A percentile compares a stretch with the other conserved stretches of the same genome.
Conservation (phyloP, 768 basidiomycete genomes). For the Phanerodontia chrysosporium region DNA sequence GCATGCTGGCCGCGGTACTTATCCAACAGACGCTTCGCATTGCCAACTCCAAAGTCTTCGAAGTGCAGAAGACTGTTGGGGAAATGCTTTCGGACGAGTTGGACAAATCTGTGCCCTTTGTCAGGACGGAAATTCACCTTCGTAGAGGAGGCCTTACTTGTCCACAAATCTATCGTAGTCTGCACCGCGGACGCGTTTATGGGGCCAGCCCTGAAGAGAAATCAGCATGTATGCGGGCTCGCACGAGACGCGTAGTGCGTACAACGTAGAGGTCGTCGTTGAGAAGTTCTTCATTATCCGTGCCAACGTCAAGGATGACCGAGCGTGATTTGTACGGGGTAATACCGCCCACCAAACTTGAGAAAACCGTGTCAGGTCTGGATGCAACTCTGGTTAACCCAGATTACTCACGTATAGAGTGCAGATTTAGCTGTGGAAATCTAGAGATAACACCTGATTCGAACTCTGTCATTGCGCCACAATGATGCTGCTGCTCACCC, state of each 20-base stretch:
- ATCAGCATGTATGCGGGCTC: not conserved
- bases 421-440: slow-evolving; percentile 73
- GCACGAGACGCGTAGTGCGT: slow-evolving; percentile 24
- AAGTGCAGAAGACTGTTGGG: slow-evolving; percentile 68
- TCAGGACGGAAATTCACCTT: too few species aligned
- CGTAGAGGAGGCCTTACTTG: too few species aligned
- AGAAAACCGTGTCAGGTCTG: too few species aligned
- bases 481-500: slow-evolving; percentile 15
- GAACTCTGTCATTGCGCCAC: not conserved
- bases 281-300: slow-evolving; percentile 58
- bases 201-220: slow-evolving; percentile 58
- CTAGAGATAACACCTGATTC: slow-evolving; percentile 26
- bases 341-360: slow-evolving; percentile 59
- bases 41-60: slow-evolving; percentile 76
- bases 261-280: slow-evolving; percentile 63
- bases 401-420: slow-evolving; percentile 54
- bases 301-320: slow-evolving; percentile 75
- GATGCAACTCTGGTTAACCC: too few species aligned
- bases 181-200: slow-evolving; percentile 64
- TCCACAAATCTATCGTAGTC: slow-evolving; percentile 74
- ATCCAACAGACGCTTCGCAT: slow-evolving; percentile 62
- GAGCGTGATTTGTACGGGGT: slow-evolving; percentile 51
- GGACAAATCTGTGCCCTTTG: slow-evolving; percentile 65
- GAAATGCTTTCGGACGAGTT: slow-evolving; percentile 65
- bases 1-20: slow-evolving; percentile 56